These are phyloP conservation scores for Avena eriantha DNA, from an alignment of 176 grass and related monocot species.

Conservation along the genomic window DNA sequence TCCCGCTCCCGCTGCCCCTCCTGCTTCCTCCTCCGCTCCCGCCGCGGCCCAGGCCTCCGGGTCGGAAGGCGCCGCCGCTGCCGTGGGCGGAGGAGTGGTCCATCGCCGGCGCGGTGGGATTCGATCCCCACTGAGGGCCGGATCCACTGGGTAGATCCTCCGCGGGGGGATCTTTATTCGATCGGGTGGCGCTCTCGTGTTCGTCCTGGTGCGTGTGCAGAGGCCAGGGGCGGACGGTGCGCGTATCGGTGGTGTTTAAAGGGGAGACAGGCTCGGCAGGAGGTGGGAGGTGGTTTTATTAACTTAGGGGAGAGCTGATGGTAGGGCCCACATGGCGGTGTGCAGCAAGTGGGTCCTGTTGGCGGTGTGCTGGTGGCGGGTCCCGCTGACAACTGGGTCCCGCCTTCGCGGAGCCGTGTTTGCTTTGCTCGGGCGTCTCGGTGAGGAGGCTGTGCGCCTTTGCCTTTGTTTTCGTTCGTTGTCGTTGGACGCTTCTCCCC, in stretches of 20 bases:
- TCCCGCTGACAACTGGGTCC: too few species aligned
- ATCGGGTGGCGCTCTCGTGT: conserved; percentile 45
- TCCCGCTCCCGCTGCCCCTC: conserved; percentile 7
- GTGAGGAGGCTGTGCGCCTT: too few species aligned
- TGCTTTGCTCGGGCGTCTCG: too few species aligned
- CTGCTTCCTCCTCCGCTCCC: conserved; percentile 1
- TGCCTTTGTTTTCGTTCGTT: too few species aligned
- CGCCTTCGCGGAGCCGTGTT: too few species aligned
- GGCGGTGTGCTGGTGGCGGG: too few species aligned
- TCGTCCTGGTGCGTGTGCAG: conserved; percentile 24
- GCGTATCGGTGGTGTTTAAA: conserved; percentile 53
- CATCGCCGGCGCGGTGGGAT: conserved; percentile 44
- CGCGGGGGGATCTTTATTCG: neutral
- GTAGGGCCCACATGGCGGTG: conserved; percentile 20
- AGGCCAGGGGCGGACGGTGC: conserved; percentile 40
- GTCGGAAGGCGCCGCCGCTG: neutral
- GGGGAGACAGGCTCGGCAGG: conserved; percentile 44
- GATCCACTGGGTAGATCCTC: conserved; percentile 18
- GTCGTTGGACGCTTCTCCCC: too few species aligned
- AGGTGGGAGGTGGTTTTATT: conserved; percentile 61
- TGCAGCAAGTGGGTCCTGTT: conserved; percentile 24
- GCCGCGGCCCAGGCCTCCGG: neutral
- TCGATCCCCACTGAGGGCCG: conserved; percentile 1
- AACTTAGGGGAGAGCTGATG: neutral
- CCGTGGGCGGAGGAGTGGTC: conserved; percentile 31